phyloP scores from a whole-genome alignment of 371 early-diverging fungal species.

The Sanchytrium tribonematis region DNA sequence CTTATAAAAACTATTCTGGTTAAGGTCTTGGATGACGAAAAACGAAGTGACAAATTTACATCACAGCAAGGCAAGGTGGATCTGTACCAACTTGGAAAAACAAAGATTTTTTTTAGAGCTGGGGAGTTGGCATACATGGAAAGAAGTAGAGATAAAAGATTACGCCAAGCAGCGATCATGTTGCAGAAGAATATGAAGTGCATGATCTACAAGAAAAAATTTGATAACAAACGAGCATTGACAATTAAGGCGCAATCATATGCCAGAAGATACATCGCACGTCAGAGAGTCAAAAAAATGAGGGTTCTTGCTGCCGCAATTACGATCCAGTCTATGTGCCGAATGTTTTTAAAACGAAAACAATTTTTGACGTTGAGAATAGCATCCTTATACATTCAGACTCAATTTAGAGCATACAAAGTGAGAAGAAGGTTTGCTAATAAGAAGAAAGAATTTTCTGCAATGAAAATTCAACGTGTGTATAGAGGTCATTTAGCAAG shows the following conservation, averaged over 20 bases:
- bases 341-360: background rate
- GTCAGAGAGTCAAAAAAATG: conserved; percentile 17
- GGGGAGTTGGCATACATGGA: conserved; percentile 17
- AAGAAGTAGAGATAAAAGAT: conserved; percentile 8
- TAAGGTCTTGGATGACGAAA: background rate
- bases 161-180: background rate
- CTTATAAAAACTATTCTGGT: background rate
- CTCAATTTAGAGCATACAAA: background rate
- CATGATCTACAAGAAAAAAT: background rate
- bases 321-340: conserved; percentile 29
- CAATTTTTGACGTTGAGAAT: background rate
- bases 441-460: conserved; percentile 37
- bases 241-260: background rate
- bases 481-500: conserved; percentile 36
- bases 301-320: conserved; percentile 43
- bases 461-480: conserved; percentile 36
- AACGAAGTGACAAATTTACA: background rate
- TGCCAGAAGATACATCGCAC: conserved; percentile 21
- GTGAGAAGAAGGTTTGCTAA: conserved; percentile 12
- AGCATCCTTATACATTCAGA: background rate
- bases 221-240: background rate
- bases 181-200: background rate
- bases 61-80: conserved; percentile 36
- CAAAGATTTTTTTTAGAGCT: conserved; percentile 76
- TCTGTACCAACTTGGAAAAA: conserved; percentile 79